Evolutionary conservation across 73 alveolate species (phyloP), one percentile per base, ranked within the genome.

Genomic region (Tetrahymena malaccensis): DNA sequence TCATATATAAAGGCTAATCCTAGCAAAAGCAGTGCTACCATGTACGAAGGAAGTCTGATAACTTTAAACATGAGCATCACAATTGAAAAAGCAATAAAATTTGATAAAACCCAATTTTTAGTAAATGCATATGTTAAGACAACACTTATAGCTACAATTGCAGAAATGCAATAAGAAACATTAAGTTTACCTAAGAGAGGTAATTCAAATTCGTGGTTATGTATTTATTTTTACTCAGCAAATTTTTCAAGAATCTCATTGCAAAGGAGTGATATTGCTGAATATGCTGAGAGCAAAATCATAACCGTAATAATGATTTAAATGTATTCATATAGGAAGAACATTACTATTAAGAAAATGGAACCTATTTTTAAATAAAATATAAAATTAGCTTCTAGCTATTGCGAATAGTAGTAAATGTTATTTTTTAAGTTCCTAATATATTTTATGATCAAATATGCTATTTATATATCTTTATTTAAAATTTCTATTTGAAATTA

Each of bases 1-100:
- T 98, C 99, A 96, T 99, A 99, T 93, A 99, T 96, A 95, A 99
- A 98, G 85, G 98, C 97, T 43, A 98, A 95, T 44, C 96, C 56
- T 58, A 99, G 96, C 84, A 99, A 94, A 56, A 98, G 89, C 38
- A 98, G 94, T 34, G 99, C 99, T 4, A 97, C 97, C 96, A 96
- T 98, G 96, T 97, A 98, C 94, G 97, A 97, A n/a, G 99, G 99
- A 19, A 99, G 56, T 98, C 96, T 97, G 93, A 98, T 94, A 93
- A 95, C 96, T 96, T 97, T 97, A 94, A 99, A 98, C 85, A 98
- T 98, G 94, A 97, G 96, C 19, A 98, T 83, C 56, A 98, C 95
- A 85, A 97, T 96, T 50, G 98, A 93, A 85, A 98, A 96, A 33
- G 99, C 99, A 11, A 99, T 58, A 34, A 98, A 22, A 96, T 99